These are phyloP conservation scores for Phytopythium vexans DNA, from an alignment of 352 stramenopile genomes.

Conservation along the genomic window DNA sequence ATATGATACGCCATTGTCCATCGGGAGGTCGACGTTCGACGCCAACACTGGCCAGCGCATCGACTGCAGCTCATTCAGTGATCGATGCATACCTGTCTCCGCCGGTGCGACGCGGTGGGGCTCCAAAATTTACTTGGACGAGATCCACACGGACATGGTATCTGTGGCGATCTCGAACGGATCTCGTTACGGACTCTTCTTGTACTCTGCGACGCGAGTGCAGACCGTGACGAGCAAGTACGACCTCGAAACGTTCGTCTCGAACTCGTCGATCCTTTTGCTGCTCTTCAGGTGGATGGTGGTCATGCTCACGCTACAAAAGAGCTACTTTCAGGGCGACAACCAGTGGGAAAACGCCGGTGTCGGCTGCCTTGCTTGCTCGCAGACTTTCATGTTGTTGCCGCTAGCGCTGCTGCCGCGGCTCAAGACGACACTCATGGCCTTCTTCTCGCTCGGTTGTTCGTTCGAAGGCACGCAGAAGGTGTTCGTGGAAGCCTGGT, in stretches of 20 bases:
- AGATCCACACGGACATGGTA: background rate
- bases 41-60: background rate
- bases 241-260: constrained; percentile 3
- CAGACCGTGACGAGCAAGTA: background rate
- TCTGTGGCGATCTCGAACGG: constrained; percentile 6
- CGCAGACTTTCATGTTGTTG: constrained; percentile 13
- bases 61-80: background rate
- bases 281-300: constrained; percentile 7
- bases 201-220: background rate
- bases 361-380: constrained; percentile 10
- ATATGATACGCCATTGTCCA: background rate
- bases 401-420: constrained; percentile 16
- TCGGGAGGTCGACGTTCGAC: background rate
- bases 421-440: constrained; percentile 14
- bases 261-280: constrained; percentile 1
- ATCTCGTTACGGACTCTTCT: constrained; percentile 6
- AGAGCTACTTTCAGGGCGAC: background rate
- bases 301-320: constrained; percentile 7
- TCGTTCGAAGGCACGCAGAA: constrained; percentile 19
- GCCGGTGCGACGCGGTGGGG: background rate
- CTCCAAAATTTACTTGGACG: background rate
- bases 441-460: constrained; percentile 21
- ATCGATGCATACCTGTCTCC: too few species aligned
- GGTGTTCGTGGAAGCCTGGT: constrained; percentile 20
- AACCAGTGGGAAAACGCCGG: constrained; percentile 8